Conservation (phyloP, 2,329 filamentous ascomycete genomes). For the Xylaria digitata region DNA sequence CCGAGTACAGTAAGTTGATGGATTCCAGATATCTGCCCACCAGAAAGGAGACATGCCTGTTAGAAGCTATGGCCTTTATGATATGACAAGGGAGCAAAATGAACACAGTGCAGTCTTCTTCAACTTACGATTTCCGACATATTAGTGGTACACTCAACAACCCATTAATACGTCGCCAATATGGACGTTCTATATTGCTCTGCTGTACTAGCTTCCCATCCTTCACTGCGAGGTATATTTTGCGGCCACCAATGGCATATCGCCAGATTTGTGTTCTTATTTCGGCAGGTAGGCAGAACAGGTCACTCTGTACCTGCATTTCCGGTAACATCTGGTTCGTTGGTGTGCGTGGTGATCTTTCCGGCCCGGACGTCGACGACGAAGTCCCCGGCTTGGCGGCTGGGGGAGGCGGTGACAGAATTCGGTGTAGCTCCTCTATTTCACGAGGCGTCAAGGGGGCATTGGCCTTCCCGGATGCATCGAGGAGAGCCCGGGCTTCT, state of each 20-base stretch:
- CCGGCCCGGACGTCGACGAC: slow-evolving; percentile 10
- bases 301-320: slow-evolving; percentile 31
- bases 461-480: slow-evolving; percentile 30
- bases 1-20: slow-evolving; percentile 38
- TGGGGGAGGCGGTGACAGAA: slow-evolving; percentile 31
- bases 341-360: slow-evolving; percentile 32
- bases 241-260: slow-evolving; percentile 34
- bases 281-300: slow-evolving; percentile 37
- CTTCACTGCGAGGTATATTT: slow-evolving; percentile 35
- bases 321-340: slow-evolving; percentile 40
- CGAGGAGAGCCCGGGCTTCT: slow-evolving; percentile 36
- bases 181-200: slow-evolving; percentile 32
- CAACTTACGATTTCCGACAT: slow-evolving; percentile 38
- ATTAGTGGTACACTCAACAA: slow-evolving; percentile 36
- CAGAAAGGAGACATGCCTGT: neutral
- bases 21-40: slow-evolving; percentile 37
- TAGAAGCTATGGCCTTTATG: slow-evolving; percentile 17
- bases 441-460: slow-evolving; percentile 36
- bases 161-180: slow-evolving; percentile 34
- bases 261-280: slow-evolving; percentile 37
- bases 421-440: slow-evolving; percentile 37
- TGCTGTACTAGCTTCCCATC: slow-evolving; percentile 35
- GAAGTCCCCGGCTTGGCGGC: slow-evolving; percentile 21
- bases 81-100: slow-evolving; percentile 1
- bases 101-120: neutral